Percentiles rank a stretch among this genome's conserved stretches.
Evolutionary conservation across 1,284 basidiomycete species (phyloP).

Genomic region (Heterobasidion parviporum): DNA sequence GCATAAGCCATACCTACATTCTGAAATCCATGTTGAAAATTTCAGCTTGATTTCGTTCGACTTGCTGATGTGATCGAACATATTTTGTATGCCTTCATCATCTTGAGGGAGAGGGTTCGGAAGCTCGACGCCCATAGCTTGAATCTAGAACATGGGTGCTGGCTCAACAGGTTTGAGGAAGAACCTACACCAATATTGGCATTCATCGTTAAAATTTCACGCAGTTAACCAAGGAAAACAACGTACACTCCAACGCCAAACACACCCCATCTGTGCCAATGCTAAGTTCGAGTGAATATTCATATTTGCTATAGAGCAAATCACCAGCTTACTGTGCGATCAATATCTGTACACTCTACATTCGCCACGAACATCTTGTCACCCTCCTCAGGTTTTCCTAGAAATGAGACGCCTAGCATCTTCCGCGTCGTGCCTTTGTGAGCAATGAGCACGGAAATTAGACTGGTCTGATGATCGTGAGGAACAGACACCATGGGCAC

Average conservation of each 20-base stretch:
- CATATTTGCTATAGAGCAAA: not conserved
- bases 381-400: constrained; percentile 14
- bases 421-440: constrained; percentile 6
- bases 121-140: constrained; percentile 8
- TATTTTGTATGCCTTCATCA: constrained; percentile 4
- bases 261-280: constrained; percentile 13
- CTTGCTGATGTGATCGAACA: constrained; percentile 8
- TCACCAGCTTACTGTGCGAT: constrained; percentile 8
- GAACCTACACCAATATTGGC: not conserved
- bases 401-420: constrained; percentile 11
- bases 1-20: constrained; percentile 11
- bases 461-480: too few species aligned
- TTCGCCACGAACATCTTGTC: constrained; percentile 13
- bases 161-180: constrained; percentile 8
- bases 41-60: constrained; percentile 6
- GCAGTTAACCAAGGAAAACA: not conserved
- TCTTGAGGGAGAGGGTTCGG: constrained; percentile 4
- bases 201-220: not conserved
- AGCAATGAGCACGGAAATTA: not conserved
- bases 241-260: constrained; percentile 1
- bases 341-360: constrained; percentile 10
- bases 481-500: constrained; percentile 9
- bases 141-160: constrained; percentile 8
- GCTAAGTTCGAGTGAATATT: not conserved
- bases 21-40: constrained; percentile 5